Conservation (phyloP, 2,329 filamentous ascomycete species). For the Penicillium sp. region DNA sequence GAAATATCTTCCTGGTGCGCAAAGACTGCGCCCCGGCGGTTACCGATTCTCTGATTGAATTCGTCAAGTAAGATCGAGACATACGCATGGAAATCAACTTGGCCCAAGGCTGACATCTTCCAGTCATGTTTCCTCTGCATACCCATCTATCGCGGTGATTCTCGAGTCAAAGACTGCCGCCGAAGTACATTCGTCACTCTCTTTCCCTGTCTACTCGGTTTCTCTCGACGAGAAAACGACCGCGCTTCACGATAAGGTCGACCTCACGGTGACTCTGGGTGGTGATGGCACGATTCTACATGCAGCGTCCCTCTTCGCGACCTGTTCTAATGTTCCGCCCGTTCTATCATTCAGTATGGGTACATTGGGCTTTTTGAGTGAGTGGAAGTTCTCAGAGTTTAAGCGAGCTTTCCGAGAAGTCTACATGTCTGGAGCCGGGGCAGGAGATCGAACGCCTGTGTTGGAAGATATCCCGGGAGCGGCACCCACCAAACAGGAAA, state of each 20-base stretch:
- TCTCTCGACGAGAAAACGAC: constrained; percentile 36
- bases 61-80: constrained; percentile 46
- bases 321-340: constrained; percentile 77
- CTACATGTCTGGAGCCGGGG: constrained; percentile 73
- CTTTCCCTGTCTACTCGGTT: constrained; percentile 69
- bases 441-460: constrained; percentile 47
- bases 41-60: constrained; percentile 58
- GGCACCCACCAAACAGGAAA: constrained; percentile 25
- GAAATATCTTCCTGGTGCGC: constrained; percentile 68
- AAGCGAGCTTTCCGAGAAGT: constrained; percentile 90
- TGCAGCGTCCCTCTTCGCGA: constrained; percentile 82
- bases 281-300: constrained; percentile 90
- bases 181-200: constrained; percentile 67
- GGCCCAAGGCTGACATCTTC: constrained; percentile 39
- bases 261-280: constrained; percentile 84
- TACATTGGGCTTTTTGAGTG: constrained; percentile 87
- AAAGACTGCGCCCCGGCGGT: constrained; percentile 61
- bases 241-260: constrained; percentile 73
- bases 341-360: constrained; percentile 97
- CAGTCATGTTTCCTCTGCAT: constrained; percentile 74
- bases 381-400: constrained; percentile 94
- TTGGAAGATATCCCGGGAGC: constrained; percentile 47
- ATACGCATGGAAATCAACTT: background rate
- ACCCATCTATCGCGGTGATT: constrained; percentile 76
- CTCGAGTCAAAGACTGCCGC: constrained; percentile 75